Evolutionary conservation across 257 asterid species (phyloP).

Genomic region (Solanum sejunctum): DNA sequence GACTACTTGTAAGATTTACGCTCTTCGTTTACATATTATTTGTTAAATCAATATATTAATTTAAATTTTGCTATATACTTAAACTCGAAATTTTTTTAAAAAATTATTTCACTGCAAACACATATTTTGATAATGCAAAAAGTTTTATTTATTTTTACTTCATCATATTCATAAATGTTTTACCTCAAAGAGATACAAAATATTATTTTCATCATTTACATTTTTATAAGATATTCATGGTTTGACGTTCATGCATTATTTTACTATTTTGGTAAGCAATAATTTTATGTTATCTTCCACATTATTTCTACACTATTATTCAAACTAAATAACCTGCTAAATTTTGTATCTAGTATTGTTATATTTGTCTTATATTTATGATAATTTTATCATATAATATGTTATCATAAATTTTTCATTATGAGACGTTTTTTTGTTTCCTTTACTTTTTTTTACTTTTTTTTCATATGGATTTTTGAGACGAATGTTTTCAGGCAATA

Average conservation of each 20-base stretch:
- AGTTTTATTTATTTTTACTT: not conserved
- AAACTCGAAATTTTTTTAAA: not conserved
- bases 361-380: no score
- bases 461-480: no score
- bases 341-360: not conserved
- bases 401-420: no score
- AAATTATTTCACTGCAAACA: not conserved
- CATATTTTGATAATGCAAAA: not conserved
- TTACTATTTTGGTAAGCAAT: not conserved
- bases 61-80: not conserved
- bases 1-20: not conserved
- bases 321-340: not conserved
- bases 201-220: not conserved
- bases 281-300: not conserved
- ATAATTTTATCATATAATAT: no score
- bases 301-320: not conserved
- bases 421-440: no score
- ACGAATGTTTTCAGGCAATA: accelerated
- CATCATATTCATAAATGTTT: not conserved
- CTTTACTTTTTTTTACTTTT: no score
- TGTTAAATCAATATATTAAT: not conserved
- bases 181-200: no score
- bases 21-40: not conserved
- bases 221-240: not conserved
- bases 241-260: not conserved